Percentiles rank a stretch among this genome's conserved stretches.
These are phyloP conservation scores for Fraxinus anomala DNA, from an alignment of 257 asterid genomes.

Conservation along the genomic window DNA sequence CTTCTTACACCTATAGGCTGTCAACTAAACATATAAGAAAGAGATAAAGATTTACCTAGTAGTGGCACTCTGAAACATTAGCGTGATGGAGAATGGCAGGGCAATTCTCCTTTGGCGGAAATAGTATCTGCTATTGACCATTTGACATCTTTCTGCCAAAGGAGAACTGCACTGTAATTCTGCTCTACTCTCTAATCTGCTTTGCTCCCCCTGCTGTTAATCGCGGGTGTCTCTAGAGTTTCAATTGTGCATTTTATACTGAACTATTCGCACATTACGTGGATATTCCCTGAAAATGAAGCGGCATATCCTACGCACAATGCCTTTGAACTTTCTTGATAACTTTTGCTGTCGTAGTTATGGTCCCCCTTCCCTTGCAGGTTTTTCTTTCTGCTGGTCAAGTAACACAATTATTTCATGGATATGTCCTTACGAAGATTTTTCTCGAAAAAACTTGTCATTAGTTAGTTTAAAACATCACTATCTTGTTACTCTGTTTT, in stretches of 20 bases:
- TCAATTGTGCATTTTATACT: conserved; percentile 29
- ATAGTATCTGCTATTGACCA: background rate
- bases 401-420: conserved; percentile 14
- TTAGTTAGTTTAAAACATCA: conserved; percentile 15
- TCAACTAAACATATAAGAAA: conserved; percentile 5
- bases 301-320: conserved; percentile 48
- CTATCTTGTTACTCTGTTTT: conserved; percentile 3
- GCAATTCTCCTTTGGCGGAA: conserved; percentile 64
- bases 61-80: conserved; percentile 1
- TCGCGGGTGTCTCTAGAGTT: conserved; percentile 26
- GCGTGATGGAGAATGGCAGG: conserved; percentile 50
- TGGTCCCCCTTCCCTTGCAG: conserved; percentile 42
- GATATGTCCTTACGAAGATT: conserved; percentile 8
- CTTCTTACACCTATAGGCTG: background rate
- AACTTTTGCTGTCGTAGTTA: conserved; percentile 25
- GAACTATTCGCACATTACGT: conserved; percentile 39
- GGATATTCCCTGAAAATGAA: conserved; percentile 45
- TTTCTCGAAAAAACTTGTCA: conserved; percentile 3
- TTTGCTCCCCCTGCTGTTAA: conserved; percentile 12
- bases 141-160: conserved; percentile 34
- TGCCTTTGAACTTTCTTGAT: conserved; percentile 32
- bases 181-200: conserved; percentile 29
- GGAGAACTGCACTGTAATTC: conserved; percentile 44
- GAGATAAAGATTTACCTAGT: conserved; percentile 15
- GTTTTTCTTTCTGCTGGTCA: conserved; percentile 19